Percentiles rank a stretch among this genome's conserved stretches.
Evolutionary conservation across 352 stramenopile species (phyloP).

Genomic region (Pilasporangium apinafurcum): DNA sequence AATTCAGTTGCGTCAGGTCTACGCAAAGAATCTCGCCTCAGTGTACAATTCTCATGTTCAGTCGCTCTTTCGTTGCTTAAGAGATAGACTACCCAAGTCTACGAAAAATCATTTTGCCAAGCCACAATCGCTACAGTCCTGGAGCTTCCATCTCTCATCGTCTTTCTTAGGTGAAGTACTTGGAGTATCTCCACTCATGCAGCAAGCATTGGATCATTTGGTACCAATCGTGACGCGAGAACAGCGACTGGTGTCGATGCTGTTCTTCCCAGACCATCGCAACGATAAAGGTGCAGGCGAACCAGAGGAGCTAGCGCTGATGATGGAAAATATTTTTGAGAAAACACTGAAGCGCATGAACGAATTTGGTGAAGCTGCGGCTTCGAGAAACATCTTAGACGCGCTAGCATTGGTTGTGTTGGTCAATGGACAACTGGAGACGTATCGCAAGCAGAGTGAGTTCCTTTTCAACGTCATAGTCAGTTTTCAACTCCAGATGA

Average conservation of each 20-base stretch:
- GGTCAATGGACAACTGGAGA: constrained; percentile 32
- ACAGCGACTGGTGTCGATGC: constrained; percentile 25
- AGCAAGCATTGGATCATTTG: constrained; percentile 64
- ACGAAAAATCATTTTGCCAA: constrained; percentile 49
- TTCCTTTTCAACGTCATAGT: constrained; percentile 69
- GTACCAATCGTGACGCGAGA: constrained; percentile 48
- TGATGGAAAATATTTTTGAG: constrained; percentile 69
- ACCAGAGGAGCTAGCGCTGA: constrained; percentile 38
- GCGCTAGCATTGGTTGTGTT: constrained; percentile 54
- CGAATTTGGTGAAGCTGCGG: constrained; percentile 63
- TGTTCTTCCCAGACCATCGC: constrained; percentile 40
- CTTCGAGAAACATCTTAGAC: constrained; percentile 55
- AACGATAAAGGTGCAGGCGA: constrained; percentile 5
- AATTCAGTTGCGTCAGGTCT: constrained; percentile 27
- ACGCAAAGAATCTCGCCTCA: constrained; percentile 38
- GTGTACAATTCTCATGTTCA: constrained; percentile 54
- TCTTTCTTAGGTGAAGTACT: constrained; percentile 47
- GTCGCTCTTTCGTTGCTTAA: constrained; percentile 49
- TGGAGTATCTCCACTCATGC: constrained; percentile 46
- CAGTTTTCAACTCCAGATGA: constrained; percentile 76
- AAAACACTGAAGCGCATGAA: constrained; percentile 63
- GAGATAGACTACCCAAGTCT: constrained; percentile 47
- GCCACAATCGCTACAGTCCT: constrained; percentile 54
- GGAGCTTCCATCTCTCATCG: constrained; percentile 54
- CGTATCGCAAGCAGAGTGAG: constrained; percentile 36